Evolutionary conservation across 495 filamentous ascomycete genomes (phyloP).

Genomic region (Penicillium psychrofluorescens): DNA sequence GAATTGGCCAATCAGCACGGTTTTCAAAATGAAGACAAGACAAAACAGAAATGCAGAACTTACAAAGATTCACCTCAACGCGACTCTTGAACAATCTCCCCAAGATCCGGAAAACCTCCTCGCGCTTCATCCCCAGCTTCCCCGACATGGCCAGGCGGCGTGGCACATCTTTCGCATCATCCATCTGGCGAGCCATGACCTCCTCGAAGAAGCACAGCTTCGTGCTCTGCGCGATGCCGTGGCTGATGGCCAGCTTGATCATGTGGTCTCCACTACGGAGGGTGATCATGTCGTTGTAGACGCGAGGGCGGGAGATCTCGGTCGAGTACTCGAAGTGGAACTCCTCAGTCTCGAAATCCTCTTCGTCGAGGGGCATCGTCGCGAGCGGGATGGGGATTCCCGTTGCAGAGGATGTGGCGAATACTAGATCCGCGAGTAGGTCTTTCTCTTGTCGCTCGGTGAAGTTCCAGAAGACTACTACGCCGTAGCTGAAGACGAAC

Average conservation of each 20-base stretch:
- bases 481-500: constrained; percentile 97
- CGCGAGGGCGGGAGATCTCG: constrained; percentile 72
- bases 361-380: constrained; percentile 64
- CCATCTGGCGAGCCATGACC: constrained; percentile 91
- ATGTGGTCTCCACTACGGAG: constrained; percentile 92
- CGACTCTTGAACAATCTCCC: constrained; percentile 86
- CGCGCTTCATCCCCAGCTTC: constrained; percentile 81
- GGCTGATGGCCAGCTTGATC: constrained; percentile 95
- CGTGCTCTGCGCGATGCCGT: constrained; percentile 95
- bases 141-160: constrained; percentile 83
- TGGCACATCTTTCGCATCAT: constrained; percentile 84
- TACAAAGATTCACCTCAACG: constrained; percentile 97
- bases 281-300: constrained; percentile 99
- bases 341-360: constrained; percentile 95
- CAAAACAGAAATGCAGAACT: constrained; percentile 19
- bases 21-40: neutral
- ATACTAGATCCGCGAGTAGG: constrained; percentile 89
- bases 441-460: constrained; percentile 94
- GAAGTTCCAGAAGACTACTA: constrained; percentile 98
- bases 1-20: neutral
- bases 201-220: constrained; percentile 97
- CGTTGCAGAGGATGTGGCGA: constrained; percentile 55
- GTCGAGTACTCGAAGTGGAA: constrained; percentile 97
- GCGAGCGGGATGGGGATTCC: constrained; percentile 52
- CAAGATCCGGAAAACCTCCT: constrained; percentile 86